Evolutionary conservation across 495 filamentous ascomycete genomes (phyloP).

Genomic region (Podospora pseudocomata): DNA sequence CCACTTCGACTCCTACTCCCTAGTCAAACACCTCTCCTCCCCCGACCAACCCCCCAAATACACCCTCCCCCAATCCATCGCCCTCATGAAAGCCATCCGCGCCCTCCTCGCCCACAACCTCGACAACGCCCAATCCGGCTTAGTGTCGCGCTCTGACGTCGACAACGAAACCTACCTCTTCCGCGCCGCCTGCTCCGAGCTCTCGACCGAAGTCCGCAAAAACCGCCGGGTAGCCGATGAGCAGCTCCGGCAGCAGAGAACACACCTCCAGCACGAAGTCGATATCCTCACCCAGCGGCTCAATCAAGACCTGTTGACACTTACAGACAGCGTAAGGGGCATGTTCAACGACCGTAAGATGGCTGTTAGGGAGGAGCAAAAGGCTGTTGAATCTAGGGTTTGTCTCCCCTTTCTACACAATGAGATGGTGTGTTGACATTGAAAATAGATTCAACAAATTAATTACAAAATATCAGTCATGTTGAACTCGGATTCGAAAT

Average conservation of each 20-base stretch:
- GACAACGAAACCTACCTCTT: constrained; percentile 94
- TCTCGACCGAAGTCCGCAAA: constrained; percentile 73
- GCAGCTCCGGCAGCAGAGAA: constrained; percentile 73
- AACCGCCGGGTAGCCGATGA: constrained; percentile 58
- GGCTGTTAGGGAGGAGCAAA: constrained; percentile 79
- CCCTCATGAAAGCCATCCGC: constrained; percentile 84
- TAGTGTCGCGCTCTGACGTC: constrained; percentile 75
- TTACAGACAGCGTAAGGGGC: constrained; percentile 89
- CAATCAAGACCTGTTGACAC: constrained; percentile 68
- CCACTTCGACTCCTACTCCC: constrained; percentile 90
- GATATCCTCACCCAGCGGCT: constrained; percentile 83
- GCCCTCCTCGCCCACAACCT: constrained; percentile 72
- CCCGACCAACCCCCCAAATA: constrained; percentile 49
- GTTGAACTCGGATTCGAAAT: constrained; percentile 80
- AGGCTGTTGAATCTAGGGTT: constrained; percentile 70
- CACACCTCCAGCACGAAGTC: constrained; percentile 85
- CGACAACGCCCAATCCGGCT: constrained; percentile 65
- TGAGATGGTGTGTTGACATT: not conserved
- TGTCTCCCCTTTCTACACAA: no score
- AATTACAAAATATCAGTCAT: constrained; percentile 90
- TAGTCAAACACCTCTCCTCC: constrained; percentile 70
- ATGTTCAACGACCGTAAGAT: constrained; percentile 97
- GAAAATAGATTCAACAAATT: constrained; percentile 72
- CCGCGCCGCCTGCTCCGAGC: constrained; percentile 87
- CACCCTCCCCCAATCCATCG: constrained; percentile 63